A percentile compares a stretch with the other conserved stretches of the same genome.
phyloP scores from a whole-genome alignment of 1,284 basidiomycete genomes.

The Fomitopsis pinicola region DNA sequence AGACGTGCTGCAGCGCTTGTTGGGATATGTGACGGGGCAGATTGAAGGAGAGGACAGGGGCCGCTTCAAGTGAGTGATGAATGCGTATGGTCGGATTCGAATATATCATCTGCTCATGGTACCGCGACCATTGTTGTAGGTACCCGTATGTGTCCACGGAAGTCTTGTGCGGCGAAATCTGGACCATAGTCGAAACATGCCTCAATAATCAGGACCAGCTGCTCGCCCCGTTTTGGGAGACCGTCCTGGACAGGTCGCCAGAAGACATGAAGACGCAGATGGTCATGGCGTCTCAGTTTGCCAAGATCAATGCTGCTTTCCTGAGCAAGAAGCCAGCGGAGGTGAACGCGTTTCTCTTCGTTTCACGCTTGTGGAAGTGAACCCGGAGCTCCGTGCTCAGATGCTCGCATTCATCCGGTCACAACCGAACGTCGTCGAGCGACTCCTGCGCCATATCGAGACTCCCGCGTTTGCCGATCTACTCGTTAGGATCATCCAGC shows the following conservation, averaged over 20 bases:
- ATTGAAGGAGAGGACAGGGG: slow-evolving; percentile 76
- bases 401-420: slow-evolving; percentile 91
- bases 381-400: slow-evolving; percentile 40
- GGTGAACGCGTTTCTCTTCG: slow-evolving; percentile 45
- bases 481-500: slow-evolving; percentile 87
- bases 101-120: not conserved
- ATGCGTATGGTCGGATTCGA: not conserved
- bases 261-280: slow-evolving; percentile 77
- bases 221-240: slow-evolving; percentile 90
- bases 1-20: slow-evolving; percentile 74
- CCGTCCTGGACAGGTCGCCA: slow-evolving; percentile 73
- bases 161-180: slow-evolving; percentile 93
- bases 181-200: slow-evolving; percentile 91
- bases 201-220: slow-evolving; percentile 70
- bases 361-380: slow-evolving; percentile 22
- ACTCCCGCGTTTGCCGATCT: slow-evolving; percentile 91
- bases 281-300: slow-evolving; percentile 78
- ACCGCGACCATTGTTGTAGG: slow-evolving; percentile 36
- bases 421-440: slow-evolving; percentile 80
- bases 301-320: slow-evolving; percentile 86
- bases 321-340: slow-evolving; percentile 86
- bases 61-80: slow-evolving; percentile 64
- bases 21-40: slow-evolving; percentile 83
- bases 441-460: slow-evolving; percentile 84
- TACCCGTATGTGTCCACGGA: slow-evolving; percentile 96